Evolutionary conservation across 2,329 filamentous ascomycete species (phyloP), one percentile per base, ranked within the genome.

Genomic region (Calonectria henricotiae): DNA sequence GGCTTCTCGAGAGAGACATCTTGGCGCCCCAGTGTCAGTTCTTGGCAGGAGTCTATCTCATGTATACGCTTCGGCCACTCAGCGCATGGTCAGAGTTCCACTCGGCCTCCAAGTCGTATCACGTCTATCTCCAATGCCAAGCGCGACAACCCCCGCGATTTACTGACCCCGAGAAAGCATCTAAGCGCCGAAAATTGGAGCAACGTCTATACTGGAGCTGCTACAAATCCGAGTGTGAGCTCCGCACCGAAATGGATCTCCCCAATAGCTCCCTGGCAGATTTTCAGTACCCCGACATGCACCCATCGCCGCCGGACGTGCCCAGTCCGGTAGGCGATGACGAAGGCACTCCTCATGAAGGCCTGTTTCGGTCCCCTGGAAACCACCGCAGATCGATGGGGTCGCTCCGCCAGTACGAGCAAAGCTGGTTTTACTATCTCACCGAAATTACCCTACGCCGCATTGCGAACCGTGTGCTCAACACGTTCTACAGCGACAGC

Each of bases 341-440:
- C 43, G 63, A 46, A 20, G 15, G 7, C 4, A 39, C 39, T 3
- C 39, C 51, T 39, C 63, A 37, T n/a, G 20, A 37, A 17, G 51
- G 63, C 20, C 15, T 27, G 1, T 37, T 35, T 11, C 25, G 54
- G 54, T 12, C 35, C n/a, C 25, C 32, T 4, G 39, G 35, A 30
- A 30, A 30, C 11, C 6, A 44, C 35, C 64, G 64, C 12, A 60
- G 51, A 39, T 35, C 66, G 4, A 39, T 32, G 30, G 51, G 60
- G 2, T 64, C 47, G 17, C 49, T 32, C 20, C 61, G 35, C 15
- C 66, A 70, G 13, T 70, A 73, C 76, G 82, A 68, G 79, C 83
- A 58, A 79, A 82, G 80, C 69, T 85, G 83, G 83, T 84, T 82
- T 72, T 84, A 84, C 71, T 85, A 85, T 66, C 78, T 84, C 13